Evolutionary conservation across 2,329 filamentous ascomycete species (phyloP).

Genomic region (Mycocentrospora acerina): DNA sequence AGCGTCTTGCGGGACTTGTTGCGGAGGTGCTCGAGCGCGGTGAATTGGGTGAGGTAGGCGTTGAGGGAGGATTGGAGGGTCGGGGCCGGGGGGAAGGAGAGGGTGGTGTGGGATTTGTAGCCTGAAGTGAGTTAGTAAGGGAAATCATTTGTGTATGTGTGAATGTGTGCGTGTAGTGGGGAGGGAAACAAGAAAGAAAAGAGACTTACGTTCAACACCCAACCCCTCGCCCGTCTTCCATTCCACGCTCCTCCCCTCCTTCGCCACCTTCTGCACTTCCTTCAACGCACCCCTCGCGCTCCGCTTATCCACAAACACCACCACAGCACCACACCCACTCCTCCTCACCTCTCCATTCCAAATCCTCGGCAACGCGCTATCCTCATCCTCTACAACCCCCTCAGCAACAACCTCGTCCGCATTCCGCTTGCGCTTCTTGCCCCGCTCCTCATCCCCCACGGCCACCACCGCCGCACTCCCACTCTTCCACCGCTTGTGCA

Average conservation of each 20-base stretch:
- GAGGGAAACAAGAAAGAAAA: not conserved
- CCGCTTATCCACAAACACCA: slow-evolving; percentile 79
- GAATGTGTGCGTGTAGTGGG: not conserved
- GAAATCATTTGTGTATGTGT: no score
- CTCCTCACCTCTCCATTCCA: slow-evolving; percentile 72
- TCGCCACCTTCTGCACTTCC: slow-evolving; percentile 64
- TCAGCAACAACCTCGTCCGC: slow-evolving; percentile 34
- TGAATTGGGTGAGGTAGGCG: slow-evolving; percentile 81
- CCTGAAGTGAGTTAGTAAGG: slow-evolving; percentile 45
- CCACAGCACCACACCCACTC: slow-evolving; percentile 78
- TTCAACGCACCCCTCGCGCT: slow-evolving; percentile 77
- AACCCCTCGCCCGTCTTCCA: slow-evolving; percentile 61
- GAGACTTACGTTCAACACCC: slow-evolving; percentile 56
- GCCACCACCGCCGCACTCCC: slow-evolving; percentile 30
- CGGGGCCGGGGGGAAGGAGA: slow-evolving; percentile 69
- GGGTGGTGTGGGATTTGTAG: slow-evolving; percentile 65
- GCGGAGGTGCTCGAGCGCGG: slow-evolving; percentile 66
- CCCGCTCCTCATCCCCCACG: slow-evolving; percentile 40
- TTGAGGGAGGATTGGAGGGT: slow-evolving; percentile 75
- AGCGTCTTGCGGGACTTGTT: slow-evolving; percentile 62
- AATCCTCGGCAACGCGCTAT: slow-evolving; percentile 64
- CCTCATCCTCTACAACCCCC: slow-evolving; percentile 57
- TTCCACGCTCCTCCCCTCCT: slow-evolving; percentile 59
- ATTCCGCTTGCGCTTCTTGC: slow-evolving; percentile 60
- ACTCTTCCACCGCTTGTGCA: slow-evolving; percentile 50